Base-by-base conservation (phyloP, 805 yeast genomes). In the Peterozyma toletana region DNA sequence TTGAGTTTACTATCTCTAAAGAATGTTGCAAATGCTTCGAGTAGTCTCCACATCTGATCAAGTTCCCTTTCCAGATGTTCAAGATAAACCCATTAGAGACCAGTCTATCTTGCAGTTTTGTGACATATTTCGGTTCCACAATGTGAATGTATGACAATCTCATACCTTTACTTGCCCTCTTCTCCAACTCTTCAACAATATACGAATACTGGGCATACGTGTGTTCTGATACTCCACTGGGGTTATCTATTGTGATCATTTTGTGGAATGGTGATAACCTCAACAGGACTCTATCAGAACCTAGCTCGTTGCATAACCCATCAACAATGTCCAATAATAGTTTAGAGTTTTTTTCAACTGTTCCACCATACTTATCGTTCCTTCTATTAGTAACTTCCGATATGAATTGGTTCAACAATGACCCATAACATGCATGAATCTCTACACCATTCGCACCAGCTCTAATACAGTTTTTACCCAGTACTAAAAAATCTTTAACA, bases 361-460 rank as follows among this genome's bases (percentile, higher is more conserved):
- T 53, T 2, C 66, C 66, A 41, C 67, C 66, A 36, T 59, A 62
- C 45, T 58, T 47, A 47, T 61, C 65, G 14, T 58, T 54, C 53
- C 68, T 50, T 35, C 53, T 37, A 55, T 61, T 52, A 38, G 59
- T 35, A 14, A 36, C 15, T 16, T 62, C 48, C 35, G 57, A 58
- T 35, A 63, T 27, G 47, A 66, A 56, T 44, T 59, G 57, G 45
- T 60, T 50, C 33, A 63, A 27, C 37, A 66, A 39, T 45, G 59
- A 55, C 6, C 66, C 59, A 48, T 62, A 49, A 15, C 86, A 85
- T 34, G 66, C 66, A 56, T 80, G 84, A 39, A 80, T 62, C 52
- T 78, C 84, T 38, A 81, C 73, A 0, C 80, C 79, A 11, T 64
- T 60, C 1, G 82, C 78, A 27, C 78, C 74, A 2, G 48, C 53